Base-by-base conservation (phyloP, 1,284 basidiomycete genomes). In the Cryptococcus deneoformans region DNA sequence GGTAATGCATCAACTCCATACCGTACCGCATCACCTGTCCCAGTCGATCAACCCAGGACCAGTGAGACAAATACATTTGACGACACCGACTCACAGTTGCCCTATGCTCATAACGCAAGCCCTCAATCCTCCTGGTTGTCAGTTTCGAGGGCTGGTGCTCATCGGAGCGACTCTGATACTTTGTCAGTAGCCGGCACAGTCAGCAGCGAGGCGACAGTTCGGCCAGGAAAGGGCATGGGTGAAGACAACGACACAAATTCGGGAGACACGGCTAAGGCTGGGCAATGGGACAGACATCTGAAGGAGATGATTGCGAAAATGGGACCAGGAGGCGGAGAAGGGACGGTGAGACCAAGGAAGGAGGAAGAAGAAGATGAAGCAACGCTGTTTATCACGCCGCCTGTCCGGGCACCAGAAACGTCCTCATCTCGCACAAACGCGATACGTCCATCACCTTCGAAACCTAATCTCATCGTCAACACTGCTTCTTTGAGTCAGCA, bases 201-300 rank as follows among this genome's bases (percentile, higher is more conserved):
- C 40, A 62, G 60, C 46, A 74, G 72, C 4, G 65, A 67, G 4
- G 63, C 66, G 20, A 75, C 69, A 7, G 59, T 73, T 14, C 56
- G 65, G 35, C 50, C 50, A 14, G 8, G 20, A 24, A 20, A 8
- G 16, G 34, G 46, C 14, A 14, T 8, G 34, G 50, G 57, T 2
- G 57, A 60, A 37, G 64, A 67, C 11, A 59, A 58, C 16, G 66
- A 68, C 35, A 69, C 69, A 36, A 63, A 72, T 39, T 71, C 71
- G 43, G 68, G 62, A 1, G 67, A 70, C 47, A 73, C 72, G 3
- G 71, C 70, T 8, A 53, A 64, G 34, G 69, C 69, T n/a, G 63
- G 68, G 10, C 64, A 70, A 50, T 73, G 71, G 66, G 57, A 57
- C 11, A 46, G 53, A 12, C 67, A 66, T 38, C 52, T 74, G 37